Base-by-base conservation (phyloP, 2,329 filamentous ascomycete species). In the Eutypella sp. region DNA sequence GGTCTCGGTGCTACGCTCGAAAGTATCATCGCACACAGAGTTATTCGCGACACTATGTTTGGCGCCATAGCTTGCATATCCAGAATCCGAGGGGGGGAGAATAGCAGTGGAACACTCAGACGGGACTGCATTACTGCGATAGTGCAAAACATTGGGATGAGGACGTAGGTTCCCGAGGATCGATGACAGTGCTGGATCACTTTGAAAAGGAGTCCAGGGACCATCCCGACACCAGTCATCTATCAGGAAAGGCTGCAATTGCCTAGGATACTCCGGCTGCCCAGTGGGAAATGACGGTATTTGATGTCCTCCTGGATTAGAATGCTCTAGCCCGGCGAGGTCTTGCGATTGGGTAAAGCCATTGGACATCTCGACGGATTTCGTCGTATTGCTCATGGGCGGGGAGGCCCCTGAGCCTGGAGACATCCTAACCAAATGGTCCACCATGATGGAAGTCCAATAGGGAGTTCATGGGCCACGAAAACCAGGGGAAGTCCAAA, bases 31-130 rank as follows among this genome's bases (percentile, higher is more conserved):
- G 49, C 67, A 70, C 33, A 69, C 57, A 1, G 75, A 77, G 15
- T 60, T 62, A 36, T 69, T 72, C 7, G 66, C 66, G 42, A 70
- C 63, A 50, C 74, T 76, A 22, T 61, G 68, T 20, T 67, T 67
- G 5, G 67, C 51, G 19, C 57, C 54, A 45, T 65, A 66, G 42
- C 70, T 69, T 8, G 64, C 71, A 50, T 77, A 78, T 19, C 71
- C 72, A 10, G 74, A 77, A 52, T 77, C 74, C 2, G 66, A 67
- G 15, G 62, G 59, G 15, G 65, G 56, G 37, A 61, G n/a, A n/a
- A n/a, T n/a, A n/a, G n/a, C 42, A 4, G 67, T 71, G 40, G 64
- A 65, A 48, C 64, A 66, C 39, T 73, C 71, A 5, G 71, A 74
- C 7, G 66, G 58, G 25, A 65, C 54, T 34, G 53, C 29, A 43